phyloP scores from a whole-genome alignment of 257 asterid genomes.

The Catharanthus roseus region DNA sequence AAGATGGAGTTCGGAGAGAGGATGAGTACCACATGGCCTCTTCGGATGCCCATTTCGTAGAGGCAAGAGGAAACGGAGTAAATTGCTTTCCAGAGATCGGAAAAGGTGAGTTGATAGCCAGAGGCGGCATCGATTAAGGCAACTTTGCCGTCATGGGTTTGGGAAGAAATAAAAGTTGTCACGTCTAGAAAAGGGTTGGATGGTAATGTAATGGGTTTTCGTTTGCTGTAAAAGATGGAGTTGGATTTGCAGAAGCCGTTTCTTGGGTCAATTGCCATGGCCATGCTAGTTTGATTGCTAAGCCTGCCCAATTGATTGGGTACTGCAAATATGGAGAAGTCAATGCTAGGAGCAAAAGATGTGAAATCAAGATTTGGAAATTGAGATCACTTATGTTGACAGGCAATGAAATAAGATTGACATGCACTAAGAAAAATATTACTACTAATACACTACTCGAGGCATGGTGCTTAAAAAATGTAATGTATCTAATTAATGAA shows the following conservation, averaged over 20 bases:
- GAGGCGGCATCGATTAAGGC: slow-evolving; percentile 87
- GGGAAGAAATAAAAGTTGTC: slow-evolving; percentile 78
- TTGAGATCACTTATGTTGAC: too few species aligned
- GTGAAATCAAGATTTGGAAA: too few species aligned
- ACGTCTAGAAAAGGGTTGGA: slow-evolving; percentile 40
- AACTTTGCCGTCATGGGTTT: slow-evolving; percentile 51
- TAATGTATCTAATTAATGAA: too few species aligned
- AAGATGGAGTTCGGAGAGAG: slow-evolving; percentile 81
- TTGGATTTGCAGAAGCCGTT: slow-evolving; percentile 57
- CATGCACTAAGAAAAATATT: too few species aligned
- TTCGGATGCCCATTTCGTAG: slow-evolving; percentile 54
- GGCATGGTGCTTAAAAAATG: too few species aligned
- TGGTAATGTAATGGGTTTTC: slow-evolving; percentile 58
- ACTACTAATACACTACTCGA: too few species aligned
- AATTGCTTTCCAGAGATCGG: slow-evolving; percentile 68
- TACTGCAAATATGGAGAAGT: too few species aligned
- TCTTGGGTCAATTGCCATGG: slow-evolving; percentile 28
- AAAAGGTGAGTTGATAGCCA: slow-evolving; percentile 51
- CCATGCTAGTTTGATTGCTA: background rate
- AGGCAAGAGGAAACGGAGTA: slow-evolving; percentile 58
- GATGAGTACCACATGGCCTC: slow-evolving; percentile 68
- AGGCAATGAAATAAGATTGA: too few species aligned
- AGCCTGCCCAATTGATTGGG: too few species aligned
- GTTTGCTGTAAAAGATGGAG: slow-evolving; percentile 53
- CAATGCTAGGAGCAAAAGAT: too few species aligned